Percentiles rank a stretch among this genome's conserved stretches.
phyloP scores from a whole-genome alignment of 2,329 filamentous ascomycete genomes.

The Teratosphaeria destructans region DNA sequence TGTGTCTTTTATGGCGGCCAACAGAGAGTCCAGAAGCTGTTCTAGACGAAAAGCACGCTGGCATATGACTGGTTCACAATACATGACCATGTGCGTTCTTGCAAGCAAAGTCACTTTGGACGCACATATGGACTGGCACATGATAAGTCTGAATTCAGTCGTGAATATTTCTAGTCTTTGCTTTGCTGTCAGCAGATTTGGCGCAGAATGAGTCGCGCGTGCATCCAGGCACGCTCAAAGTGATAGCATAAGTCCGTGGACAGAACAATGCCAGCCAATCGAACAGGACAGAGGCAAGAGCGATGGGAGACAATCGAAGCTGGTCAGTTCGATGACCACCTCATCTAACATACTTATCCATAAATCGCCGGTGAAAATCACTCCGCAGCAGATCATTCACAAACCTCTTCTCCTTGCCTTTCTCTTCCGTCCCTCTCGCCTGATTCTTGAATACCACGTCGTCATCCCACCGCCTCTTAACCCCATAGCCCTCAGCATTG shows the following conservation, averaged over 20 bases:
- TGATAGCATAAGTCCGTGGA: no score
- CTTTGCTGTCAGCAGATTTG: no score
- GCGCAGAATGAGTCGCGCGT: no score
- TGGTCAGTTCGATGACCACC: background rate
- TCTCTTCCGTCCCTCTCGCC: constrained; percentile 86
- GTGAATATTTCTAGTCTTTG: no score
- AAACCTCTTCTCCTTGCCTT: constrained; percentile 62
- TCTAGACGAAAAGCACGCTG: background rate
- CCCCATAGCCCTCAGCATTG: constrained; percentile 58
- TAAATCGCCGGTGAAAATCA: constrained; percentile 96
- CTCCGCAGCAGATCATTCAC: constrained; percentile 91
- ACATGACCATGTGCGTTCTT: background rate
- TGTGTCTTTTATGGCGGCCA: background rate
- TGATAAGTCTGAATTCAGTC: background rate
- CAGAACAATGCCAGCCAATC: background rate
- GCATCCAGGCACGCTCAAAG: no score
- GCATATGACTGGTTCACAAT: background rate
- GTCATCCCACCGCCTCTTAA: constrained; percentile 93
- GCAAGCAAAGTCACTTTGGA: background rate
- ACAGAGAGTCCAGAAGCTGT: background rate
- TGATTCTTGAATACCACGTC: constrained; percentile 99
- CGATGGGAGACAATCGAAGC: background rate
- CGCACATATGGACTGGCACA: background rate
- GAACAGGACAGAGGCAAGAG: background rate
- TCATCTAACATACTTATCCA: constrained; percentile 44